Percentiles rank a stretch among this genome's conserved stretches.
Conservation (phyloP, 768 basidiomycete genomes). For the Leccinum disarticulatum region DNA sequence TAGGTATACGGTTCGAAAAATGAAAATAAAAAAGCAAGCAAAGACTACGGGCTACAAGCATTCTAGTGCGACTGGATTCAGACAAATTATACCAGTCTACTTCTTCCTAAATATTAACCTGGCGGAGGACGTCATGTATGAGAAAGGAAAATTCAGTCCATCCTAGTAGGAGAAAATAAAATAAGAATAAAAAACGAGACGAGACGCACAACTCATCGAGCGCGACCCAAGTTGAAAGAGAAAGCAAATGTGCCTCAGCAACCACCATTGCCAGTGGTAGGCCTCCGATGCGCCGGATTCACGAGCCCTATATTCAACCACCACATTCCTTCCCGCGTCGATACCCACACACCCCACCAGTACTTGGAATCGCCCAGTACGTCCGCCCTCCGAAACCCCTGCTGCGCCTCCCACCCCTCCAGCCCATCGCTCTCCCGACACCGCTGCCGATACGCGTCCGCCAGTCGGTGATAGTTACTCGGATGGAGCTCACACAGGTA, state of each 20-base stretch:
- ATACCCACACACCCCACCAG: constrained; percentile 44
- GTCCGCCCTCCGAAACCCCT: constrained; percentile 44
- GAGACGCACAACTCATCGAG: not conserved
- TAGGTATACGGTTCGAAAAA: not conserved
- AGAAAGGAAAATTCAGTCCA: not conserved
- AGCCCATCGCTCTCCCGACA: constrained; percentile 41
- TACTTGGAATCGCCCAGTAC: constrained; percentile 44
- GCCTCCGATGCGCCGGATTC: constrained; percentile 14
- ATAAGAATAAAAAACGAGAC: not conserved
- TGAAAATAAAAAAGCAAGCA: not conserved
- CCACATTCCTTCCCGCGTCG: constrained; percentile 39
- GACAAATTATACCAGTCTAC: not conserved
- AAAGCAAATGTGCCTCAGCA: not conserved
- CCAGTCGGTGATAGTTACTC: constrained; percentile 17
- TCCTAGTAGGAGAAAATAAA: not conserved
- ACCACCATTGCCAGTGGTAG: not conserved
- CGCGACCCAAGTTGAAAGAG: not conserved
- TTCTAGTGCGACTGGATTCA: not conserved
- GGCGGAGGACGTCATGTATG: not conserved
- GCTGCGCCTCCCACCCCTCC: constrained; percentile 35
- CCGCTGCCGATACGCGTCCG: constrained; percentile 33
- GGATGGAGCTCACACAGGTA: constrained; percentile 20
- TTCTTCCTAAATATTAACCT: not conserved
- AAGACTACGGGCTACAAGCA: not conserved
- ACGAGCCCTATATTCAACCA: constrained; percentile 47